Conservation (phyloP, 2,329 filamentous ascomycete species). For the Fusarium goolgardi region DNA sequence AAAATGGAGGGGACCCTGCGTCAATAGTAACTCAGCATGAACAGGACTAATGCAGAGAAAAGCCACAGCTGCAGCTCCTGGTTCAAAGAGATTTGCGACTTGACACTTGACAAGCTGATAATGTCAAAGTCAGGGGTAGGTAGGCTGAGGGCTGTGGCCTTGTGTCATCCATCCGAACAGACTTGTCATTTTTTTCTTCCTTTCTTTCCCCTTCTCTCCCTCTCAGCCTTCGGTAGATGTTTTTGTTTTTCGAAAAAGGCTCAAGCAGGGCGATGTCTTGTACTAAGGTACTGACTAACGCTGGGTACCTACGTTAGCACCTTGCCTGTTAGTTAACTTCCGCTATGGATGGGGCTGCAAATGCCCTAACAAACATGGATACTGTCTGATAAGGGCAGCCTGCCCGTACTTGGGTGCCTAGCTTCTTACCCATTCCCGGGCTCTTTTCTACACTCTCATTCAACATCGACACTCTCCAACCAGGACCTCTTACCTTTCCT, state of each 20-base stretch:
- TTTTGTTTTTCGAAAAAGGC: not conserved
- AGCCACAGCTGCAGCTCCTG: not conserved
- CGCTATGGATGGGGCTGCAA: not conserved
- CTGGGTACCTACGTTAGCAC: not conserved
- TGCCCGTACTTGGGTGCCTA: not conserved
- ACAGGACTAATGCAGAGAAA: slow-evolving; percentile 16
- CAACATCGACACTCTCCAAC: slow-evolving; percentile 8
- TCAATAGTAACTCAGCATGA: not conserved
- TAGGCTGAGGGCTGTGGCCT: not conserved
- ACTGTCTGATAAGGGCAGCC: not conserved
- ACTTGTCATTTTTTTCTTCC: not conserved
- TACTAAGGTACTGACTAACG: not conserved
- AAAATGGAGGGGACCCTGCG: slow-evolving; percentile 30
- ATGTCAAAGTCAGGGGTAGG: slow-evolving; percentile 17
- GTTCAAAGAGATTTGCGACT: not conserved
- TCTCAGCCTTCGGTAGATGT: slow-evolving; percentile 5
- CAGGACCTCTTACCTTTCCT: not conserved
- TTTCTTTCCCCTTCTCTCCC: slow-evolving; percentile 9
- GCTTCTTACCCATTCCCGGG: not conserved
- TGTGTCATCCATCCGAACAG: not conserved
- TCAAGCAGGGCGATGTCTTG: slow-evolving; percentile 24
- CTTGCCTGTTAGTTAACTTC: not conserved
- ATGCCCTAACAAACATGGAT: not conserved
- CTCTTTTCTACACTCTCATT: slow-evolving; percentile 14
- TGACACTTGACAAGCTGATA: slow-evolving; percentile 5